Conservation (phyloP, 2,329 filamentous ascomycete genomes). For the Penicillium sp. region DNA sequence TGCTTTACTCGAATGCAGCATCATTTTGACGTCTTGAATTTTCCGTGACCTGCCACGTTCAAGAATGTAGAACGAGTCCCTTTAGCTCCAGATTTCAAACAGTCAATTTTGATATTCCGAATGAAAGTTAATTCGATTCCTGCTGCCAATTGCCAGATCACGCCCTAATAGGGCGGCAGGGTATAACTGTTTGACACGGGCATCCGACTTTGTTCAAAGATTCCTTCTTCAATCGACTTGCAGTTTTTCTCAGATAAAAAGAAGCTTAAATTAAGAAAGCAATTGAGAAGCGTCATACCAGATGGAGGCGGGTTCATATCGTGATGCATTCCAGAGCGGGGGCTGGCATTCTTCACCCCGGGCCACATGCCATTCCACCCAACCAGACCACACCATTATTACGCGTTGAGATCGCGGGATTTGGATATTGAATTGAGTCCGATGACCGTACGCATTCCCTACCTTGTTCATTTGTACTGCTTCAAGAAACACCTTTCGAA, state of each 20-base stretch:
- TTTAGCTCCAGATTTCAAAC: background rate
- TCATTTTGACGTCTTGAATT: slow-evolving; percentile 3
- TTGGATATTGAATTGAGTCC: background rate
- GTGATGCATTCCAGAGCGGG: slow-evolving; percentile 18
- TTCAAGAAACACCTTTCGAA: slow-evolving; percentile 1
- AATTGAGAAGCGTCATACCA: slow-evolving; percentile 15
- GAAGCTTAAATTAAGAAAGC: background rate
- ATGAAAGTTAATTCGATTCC: background rate
- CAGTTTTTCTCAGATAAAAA: slow-evolving; percentile 1
- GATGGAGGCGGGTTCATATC: slow-evolving; percentile 16
- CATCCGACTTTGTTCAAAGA: slow-evolving; percentile 6
- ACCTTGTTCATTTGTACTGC: slow-evolving; percentile 5
- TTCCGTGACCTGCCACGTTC: slow-evolving; percentile 8
- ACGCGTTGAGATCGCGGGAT: slow-evolving; percentile 13
- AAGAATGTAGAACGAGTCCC: slow-evolving; percentile 13
- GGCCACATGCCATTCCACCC: slow-evolving; percentile 19
- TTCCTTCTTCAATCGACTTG: background rate
- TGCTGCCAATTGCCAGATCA: background rate
- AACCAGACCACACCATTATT: slow-evolving; percentile 20
- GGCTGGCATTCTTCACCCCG: slow-evolving; percentile 23
- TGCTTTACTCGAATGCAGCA: slow-evolving; percentile 1
- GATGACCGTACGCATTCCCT: slow-evolving; percentile 8
- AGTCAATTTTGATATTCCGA: background rate
- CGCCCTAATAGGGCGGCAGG: background rate
- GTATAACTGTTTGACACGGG: background rate